Evolutionary conservation across 139 green algal genomes (phyloP).

Genomic region (Haematococcus lacustris): DNA sequence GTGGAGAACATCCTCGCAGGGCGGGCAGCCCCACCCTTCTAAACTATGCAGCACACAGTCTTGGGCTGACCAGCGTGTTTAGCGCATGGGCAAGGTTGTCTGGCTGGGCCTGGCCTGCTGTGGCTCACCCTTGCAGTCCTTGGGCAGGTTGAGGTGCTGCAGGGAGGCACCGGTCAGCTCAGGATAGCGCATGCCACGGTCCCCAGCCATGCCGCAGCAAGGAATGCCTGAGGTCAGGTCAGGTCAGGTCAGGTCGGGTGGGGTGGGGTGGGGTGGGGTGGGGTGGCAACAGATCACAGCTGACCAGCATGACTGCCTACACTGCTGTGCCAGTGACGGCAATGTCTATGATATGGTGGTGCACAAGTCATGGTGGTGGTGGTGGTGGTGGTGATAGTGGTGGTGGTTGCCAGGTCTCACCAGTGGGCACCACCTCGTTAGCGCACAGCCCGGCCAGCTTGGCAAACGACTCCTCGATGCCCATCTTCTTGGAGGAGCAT

Average conservation of each 20-base stretch:
- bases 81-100: too few species aligned
- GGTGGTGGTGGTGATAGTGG: too few species aligned
- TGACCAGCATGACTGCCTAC: neutral
- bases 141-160: conserved; percentile 65
- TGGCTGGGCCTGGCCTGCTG: too few species aligned
- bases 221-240: too few species aligned
- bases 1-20: too few species aligned
- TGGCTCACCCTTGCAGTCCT: conserved; percentile 40
- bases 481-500: conserved; percentile 97
- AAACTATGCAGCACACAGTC: too few species aligned
- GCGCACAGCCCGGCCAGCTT: conserved; percentile 81
- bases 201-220: conserved; percentile 95
- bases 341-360: neutral
- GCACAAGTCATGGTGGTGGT: neutral
- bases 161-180: conserved; percentile 81
- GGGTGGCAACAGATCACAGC: too few species aligned
- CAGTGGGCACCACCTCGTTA: conserved; percentile 61
- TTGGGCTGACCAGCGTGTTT: too few species aligned
- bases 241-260: too few species aligned
- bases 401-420: conserved; percentile 30
- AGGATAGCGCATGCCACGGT: conserved; percentile 89
- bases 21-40: too few species aligned
- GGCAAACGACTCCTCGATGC: conserved; percentile 79
- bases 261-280: too few species aligned
- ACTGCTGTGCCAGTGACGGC: neutral